These are phyloP conservation scores for Hypoxylon rubiginosum DNA, from an alignment of 2,329 filamentous ascomycete species.

Conservation along the genomic window DNA sequence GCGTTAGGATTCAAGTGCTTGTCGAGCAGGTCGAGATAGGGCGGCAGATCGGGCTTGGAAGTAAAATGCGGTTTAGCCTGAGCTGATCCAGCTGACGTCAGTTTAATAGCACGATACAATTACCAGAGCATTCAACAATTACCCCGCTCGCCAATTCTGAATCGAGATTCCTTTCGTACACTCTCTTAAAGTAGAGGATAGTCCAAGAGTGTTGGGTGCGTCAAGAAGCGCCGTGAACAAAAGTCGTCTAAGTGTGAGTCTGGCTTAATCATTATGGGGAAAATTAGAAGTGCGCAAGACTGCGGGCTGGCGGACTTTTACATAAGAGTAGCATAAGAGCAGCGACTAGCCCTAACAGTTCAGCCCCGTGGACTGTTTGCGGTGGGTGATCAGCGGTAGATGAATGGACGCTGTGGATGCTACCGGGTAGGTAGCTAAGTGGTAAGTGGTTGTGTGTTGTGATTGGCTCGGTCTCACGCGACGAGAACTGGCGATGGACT, in stretches of 20 bases:
- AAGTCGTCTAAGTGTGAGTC: not conserved
- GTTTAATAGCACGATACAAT: not conserved
- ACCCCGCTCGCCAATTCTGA: slow-evolving; percentile 11
- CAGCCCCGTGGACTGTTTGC: not conserved
- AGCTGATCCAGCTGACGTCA: slow-evolving; percentile 29
- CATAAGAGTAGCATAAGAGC: not conserved
- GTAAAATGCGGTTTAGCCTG: slow-evolving; percentile 26
- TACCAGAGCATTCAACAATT: not conserved
- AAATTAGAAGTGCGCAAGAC: not conserved
- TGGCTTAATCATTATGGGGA: not conserved
- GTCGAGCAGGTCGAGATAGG: slow-evolving; percentile 23
- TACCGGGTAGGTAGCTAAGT: no score
- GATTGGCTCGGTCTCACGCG: slow-evolving; percentile 8
- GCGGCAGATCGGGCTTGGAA: slow-evolving; percentile 16
- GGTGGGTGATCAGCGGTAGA: no score
- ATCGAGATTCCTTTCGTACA: not conserved
- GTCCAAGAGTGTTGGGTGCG: not conserved
- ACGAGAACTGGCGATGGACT: not conserved
- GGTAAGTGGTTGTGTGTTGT: not conserved
- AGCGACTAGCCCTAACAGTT: not conserved
- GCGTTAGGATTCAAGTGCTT: slow-evolving; percentile 24
- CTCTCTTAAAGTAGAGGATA: no score
- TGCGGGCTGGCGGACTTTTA: not conserved
- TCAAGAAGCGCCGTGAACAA: not conserved
- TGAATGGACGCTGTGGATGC: not conserved